A percentile compares a stretch with the other conserved stretches of the same genome.
These are phyloP conservation scores for Arthrobotrys megalospora DNA, from an alignment of 2,329 filamentous ascomycete species.

Conservation along the genomic window DNA sequence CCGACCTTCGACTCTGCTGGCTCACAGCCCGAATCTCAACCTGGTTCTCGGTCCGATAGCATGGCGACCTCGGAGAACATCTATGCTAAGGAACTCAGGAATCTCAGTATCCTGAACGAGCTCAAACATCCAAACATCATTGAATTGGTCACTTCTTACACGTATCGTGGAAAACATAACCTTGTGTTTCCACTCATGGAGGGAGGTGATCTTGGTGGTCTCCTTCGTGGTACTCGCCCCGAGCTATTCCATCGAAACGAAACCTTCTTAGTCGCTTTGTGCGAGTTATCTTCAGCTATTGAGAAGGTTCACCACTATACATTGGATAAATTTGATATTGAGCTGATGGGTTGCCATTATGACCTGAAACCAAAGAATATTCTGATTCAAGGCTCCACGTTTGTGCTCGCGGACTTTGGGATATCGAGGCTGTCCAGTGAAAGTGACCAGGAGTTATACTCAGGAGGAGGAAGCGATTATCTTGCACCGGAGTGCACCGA, in stretches of 20 bases:
- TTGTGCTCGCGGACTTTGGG: constrained; percentile 65
- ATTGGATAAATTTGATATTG: constrained; percentile 57
- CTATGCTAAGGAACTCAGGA: constrained; percentile 45
- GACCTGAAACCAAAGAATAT: constrained; percentile 65
- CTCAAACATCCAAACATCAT: constrained; percentile 50
- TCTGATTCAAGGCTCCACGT: constrained; percentile 62
- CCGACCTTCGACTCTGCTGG: neutral
- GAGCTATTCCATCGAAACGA: constrained; percentile 16
- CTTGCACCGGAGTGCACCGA: constrained; percentile 64
- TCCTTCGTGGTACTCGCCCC: constrained; percentile 21
- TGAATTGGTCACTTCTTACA: constrained; percentile 46
- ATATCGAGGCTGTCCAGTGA: constrained; percentile 61
- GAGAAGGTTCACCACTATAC: constrained; percentile 62
- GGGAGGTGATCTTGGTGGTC: constrained; percentile 43
- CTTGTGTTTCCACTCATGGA: constrained; percentile 55
- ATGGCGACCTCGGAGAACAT: constrained; percentile 3
- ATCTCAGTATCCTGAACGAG: constrained; percentile 50
- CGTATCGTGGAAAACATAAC: constrained; percentile 47
- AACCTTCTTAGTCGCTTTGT: constrained; percentile 54
- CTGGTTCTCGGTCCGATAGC: constrained; percentile 14
- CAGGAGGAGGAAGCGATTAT: constrained; percentile 60
- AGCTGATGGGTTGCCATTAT: constrained; percentile 65
- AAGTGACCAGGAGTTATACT: constrained; percentile 57
- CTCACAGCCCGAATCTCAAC: neutral
- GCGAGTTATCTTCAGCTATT: constrained; percentile 64